A percentile compares a stretch with the other conserved stretches of the same genome.
Conservation (phyloP, 306 rosid species). For the Cicer bijugum region DNA sequence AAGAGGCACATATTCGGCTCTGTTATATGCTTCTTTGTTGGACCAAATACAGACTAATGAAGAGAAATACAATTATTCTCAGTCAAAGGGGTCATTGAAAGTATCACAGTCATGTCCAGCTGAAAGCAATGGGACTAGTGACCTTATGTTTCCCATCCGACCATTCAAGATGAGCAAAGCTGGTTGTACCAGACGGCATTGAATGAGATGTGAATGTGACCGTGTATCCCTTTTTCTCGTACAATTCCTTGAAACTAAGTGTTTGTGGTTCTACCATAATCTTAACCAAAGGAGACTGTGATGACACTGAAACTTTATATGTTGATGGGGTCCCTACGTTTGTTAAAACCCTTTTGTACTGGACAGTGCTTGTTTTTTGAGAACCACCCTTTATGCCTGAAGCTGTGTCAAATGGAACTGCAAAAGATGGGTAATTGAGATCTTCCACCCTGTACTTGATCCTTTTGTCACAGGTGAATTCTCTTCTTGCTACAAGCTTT, state of each 20-base stretch:
- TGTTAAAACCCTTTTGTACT: constrained; percentile 69
- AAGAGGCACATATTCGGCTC: constrained; percentile 34
- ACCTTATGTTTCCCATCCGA: constrained; percentile 83
- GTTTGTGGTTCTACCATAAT: constrained; percentile 69
- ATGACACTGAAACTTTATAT: constrained; percentile 60
- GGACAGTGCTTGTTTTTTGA: constrained; percentile 51
- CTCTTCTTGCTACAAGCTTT: constrained; percentile 54
- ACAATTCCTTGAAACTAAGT: constrained; percentile 53
- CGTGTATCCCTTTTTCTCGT: constrained; percentile 70
- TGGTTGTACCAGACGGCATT: constrained; percentile 63
- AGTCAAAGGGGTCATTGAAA: constrained; percentile 30
- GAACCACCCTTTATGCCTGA: constrained; percentile 56
- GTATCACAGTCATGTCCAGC: constrained; percentile 61
- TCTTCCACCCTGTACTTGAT: constrained; percentile 68
- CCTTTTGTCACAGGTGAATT: constrained; percentile 56
- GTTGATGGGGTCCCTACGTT: constrained; percentile 72
- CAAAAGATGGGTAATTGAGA: constrained; percentile 88
- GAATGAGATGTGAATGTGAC: constrained; percentile 65
- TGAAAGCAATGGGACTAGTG: constrained; percentile 78
- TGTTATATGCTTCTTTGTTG: constrained; percentile 35
- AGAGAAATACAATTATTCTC: constrained; percentile 33
- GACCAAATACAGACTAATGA: constrained; percentile 26
- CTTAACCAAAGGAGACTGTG: constrained; percentile 59
- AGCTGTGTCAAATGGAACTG: constrained; percentile 71
- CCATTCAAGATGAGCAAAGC: constrained; percentile 80